Evolutionary conservation across 2,329 filamentous ascomycete genomes (phyloP), one percentile per base, ranked within the genome.

Genomic region (Sclerotinia sclerotiorum): DNA sequence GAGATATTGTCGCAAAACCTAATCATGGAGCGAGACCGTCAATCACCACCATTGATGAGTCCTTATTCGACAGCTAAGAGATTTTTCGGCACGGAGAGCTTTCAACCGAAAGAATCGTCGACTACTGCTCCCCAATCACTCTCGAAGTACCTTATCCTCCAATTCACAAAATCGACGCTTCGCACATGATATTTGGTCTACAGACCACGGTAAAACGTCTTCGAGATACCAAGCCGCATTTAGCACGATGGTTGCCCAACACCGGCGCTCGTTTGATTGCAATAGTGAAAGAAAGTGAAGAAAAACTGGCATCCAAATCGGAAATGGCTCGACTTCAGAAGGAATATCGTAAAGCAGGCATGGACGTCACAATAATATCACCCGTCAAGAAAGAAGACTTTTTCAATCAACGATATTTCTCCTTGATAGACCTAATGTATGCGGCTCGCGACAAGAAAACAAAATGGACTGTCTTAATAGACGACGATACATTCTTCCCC

Each of bases 171-270:
- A 68, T 82, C 69, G 84, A 87, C 70, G 80, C 84, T 10, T 84
- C 84, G 64, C 84, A 86, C 70, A 86, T 87, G 77, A 84, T 87
- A 77, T 78, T 78, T 65, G 76, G 74, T 15, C 49, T 77, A 13
- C 74, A 76, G 52, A 78, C 76, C 0, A 77, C 75, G 15, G 74
- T 77, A 46, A 66, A 66, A 13, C 71, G 76, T 11, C 69, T 78
- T 39, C 73, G 71, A 27, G 74, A 73, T 29, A 76, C 76, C 5
- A 72, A 75, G 21, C 74, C 73, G 60, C 76, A 77, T 63, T 61
- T 78, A 27, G 73, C 70, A 42, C 70, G 75, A n/a, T 78, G 76
- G 76, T 70, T 77, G 73, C 76, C 46, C 56, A 46, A 76, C 60
- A 76, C 74, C 17, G 73, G 71, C 62, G 75, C 75, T 35, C 71